These are phyloP conservation scores for Globisporangium uncinulatum DNA, from an alignment of 352 stramenopile species.

Conservation along the genomic window DNA sequence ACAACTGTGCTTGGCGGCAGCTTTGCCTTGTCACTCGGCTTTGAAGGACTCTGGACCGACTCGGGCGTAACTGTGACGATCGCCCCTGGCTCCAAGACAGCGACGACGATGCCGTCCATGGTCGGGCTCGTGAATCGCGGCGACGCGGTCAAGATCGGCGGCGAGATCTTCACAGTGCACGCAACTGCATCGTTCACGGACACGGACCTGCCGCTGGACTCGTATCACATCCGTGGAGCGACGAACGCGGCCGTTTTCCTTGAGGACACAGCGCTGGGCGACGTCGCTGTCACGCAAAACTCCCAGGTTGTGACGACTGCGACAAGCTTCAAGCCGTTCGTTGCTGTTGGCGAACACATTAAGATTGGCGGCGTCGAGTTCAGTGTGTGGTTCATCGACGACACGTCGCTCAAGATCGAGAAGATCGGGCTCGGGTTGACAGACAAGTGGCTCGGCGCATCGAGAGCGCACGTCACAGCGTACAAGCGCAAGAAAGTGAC, in stretches of 20 bases:
- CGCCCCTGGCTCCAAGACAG: conserved; percentile 42
- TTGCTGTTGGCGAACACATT: conserved; percentile 43
- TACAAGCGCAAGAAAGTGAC: conserved; percentile 67
- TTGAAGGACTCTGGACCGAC: conserved; percentile 47
- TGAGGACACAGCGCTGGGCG: conserved; percentile 60
- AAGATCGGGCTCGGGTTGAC: conserved; percentile 15
- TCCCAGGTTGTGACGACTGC: conserved; percentile 33
- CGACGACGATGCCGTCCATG: conserved; percentile 37
- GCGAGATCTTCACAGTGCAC: conserved; percentile 62
- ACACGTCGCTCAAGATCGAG: conserved; percentile 27
- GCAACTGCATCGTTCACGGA: conserved; percentile 65
- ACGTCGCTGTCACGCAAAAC: conserved; percentile 38
- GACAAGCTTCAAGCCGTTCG: conserved; percentile 27
- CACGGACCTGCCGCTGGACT: conserved; percentile 49
- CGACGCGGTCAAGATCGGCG: conserved; percentile 44
- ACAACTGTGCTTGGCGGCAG: conserved; percentile 38
- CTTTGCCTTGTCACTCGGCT: conserved; percentile 73
- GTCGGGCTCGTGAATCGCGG: conserved; percentile 65
- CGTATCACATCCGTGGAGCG: conserved; percentile 57
- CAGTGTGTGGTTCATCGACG: conserved; percentile 25
- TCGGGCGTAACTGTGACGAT: conserved; percentile 33
- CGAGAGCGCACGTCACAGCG: conserved; percentile 44
- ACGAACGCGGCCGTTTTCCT: conserved; percentile 26
- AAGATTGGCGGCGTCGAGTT: conserved; percentile 53
- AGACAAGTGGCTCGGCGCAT: conserved; percentile 31